phyloP scores from a whole-genome alignment of 345 rosid species.

The Alliaria petiolata region DNA sequence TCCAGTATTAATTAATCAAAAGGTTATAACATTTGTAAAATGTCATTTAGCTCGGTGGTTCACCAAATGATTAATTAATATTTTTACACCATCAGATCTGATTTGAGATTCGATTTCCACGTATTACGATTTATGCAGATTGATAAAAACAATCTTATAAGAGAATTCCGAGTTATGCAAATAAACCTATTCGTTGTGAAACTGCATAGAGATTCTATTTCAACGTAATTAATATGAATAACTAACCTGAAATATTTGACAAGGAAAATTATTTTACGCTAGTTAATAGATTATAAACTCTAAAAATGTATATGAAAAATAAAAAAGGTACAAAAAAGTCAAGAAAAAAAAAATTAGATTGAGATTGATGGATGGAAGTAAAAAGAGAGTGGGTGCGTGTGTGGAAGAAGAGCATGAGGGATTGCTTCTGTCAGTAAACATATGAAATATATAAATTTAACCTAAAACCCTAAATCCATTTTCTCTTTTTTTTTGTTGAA shows the following conservation, averaged over 20 bases:
- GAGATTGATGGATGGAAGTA: constrained; percentile 31
- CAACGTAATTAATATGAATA: background rate
- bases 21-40: too few species aligned
- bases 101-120: too few species aligned
- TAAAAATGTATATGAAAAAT: background rate
- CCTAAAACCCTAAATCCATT: constrained; percentile 19
- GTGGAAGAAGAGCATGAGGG: constrained; percentile 27
- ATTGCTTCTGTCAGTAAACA: constrained; percentile 41
- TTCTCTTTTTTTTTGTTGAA: background rate
- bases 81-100: too few species aligned
- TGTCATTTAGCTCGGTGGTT: too few species aligned
- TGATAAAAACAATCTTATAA: too few species aligned
- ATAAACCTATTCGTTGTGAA: too few species aligned
- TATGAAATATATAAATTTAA: constrained; percentile 20
- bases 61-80: too few species aligned
- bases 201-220: background rate
- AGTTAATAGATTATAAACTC: background rate
- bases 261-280: background rate
- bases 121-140: too few species aligned
- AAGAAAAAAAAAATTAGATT: constrained; percentile 9
- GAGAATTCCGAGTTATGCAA: too few species aligned
- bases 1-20: too few species aligned
- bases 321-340: background rate
- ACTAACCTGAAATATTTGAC: background rate
- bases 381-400: constrained; percentile 22